Evolutionary conservation across 2,329 filamentous ascomycete species (phyloP), one percentile per base, ranked within the genome.

Genomic region (Colletotrichum tofieldiae): DNA sequence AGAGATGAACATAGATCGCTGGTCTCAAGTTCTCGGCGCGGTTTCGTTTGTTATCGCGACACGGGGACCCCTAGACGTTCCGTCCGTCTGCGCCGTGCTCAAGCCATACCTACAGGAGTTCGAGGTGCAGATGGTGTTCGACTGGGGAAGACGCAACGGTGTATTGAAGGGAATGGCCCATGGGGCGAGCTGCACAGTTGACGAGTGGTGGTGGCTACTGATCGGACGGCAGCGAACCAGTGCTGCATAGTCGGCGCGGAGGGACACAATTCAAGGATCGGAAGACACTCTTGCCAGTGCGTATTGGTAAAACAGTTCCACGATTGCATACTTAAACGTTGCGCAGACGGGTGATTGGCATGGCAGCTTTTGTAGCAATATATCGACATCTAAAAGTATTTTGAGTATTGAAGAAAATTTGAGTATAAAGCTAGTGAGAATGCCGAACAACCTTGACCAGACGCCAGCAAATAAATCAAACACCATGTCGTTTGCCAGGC

Each of bases 141-240:
- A 86, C 5, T 94, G 92, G 92, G 87, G 88, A 5, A 83, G 84
- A 72, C 75, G 82, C 29, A 82, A 88, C 2, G 91, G 89, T 0
- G 76, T 92, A 1, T 77, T 92, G 11, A 80, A 81, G 68, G 79
- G 81, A 63, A 80, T 85, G 45, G 79, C 84, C 23, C 77, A 77
- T 58, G 82, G 81, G 58, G 78, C 81, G 61, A 86, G 83, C 0
- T 85, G 84, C 63, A 85, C 80, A 7, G 86, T 88, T 4, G 83
- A 82, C 32, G 90, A 92, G 78, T 93, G 90, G 91, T 93, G 92
- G 92, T 93, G 91, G 89, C 78, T 91, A 63, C 85, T 87, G 29
- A 84, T 88, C 1, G 87, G 85, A n/a, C 77, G 78, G 62, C 78
- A 82, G 72, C 77, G 70, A 37, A 41, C n/a, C 32, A 26, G n/a